Percentiles rank a stretch among this genome's conserved stretches.
These are phyloP conservation scores for Anthracocystis setariae DNA, from an alignment of 1,284 basidiomycete species.

Conservation along the genomic window DNA sequence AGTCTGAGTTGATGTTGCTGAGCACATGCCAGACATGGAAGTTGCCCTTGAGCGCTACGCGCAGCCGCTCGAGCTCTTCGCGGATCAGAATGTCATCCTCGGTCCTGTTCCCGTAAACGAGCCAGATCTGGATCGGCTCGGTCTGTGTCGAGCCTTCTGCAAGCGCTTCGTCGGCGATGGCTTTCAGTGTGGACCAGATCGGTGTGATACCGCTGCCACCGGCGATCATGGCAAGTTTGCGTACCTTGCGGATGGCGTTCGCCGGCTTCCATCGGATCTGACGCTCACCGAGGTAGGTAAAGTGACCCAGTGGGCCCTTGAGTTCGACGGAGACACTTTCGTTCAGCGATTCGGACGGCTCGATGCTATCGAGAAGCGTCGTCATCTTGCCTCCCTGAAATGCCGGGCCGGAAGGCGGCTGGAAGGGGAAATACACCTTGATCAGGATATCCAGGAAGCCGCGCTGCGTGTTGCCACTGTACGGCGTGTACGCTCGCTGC, in stretches of 20 bases:
- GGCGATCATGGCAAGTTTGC: conserved; percentile 74
- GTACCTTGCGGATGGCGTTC: conserved; percentile 66
- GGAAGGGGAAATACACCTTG: conserved; percentile 73
- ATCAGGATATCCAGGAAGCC: conserved; percentile 72
- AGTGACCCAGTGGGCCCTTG: conserved; percentile 76
- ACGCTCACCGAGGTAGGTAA: conserved; percentile 72
- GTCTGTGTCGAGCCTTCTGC: conserved; percentile 34
- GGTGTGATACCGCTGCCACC: conserved; percentile 76
- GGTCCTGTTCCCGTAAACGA: conserved; percentile 73
- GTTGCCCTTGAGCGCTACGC: conserved; percentile 66
- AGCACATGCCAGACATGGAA: conserved; percentile 72
- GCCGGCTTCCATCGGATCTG: conserved; percentile 69
- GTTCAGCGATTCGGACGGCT: conserved; percentile 65
- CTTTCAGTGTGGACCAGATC: conserved; percentile 68
- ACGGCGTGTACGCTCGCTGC: conserved; percentile 76
- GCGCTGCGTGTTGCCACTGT: conserved; percentile 70
- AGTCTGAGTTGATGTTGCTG: conserved; percentile 52
- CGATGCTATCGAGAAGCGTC: conserved; percentile 72
- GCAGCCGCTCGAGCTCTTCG: conserved; percentile 72
- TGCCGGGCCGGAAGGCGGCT: conserved; percentile 9
- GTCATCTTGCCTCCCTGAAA: conserved; percentile 74
- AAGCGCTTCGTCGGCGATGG: conserved; percentile 70
- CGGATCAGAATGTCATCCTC: conserved; percentile 72
- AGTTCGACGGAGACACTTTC: conserved; percentile 67
- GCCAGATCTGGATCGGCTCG: conserved; percentile 70